phyloP scores from a whole-genome alignment of 2,329 filamentous ascomycete genomes.

The Alternaria metachromatica region DNA sequence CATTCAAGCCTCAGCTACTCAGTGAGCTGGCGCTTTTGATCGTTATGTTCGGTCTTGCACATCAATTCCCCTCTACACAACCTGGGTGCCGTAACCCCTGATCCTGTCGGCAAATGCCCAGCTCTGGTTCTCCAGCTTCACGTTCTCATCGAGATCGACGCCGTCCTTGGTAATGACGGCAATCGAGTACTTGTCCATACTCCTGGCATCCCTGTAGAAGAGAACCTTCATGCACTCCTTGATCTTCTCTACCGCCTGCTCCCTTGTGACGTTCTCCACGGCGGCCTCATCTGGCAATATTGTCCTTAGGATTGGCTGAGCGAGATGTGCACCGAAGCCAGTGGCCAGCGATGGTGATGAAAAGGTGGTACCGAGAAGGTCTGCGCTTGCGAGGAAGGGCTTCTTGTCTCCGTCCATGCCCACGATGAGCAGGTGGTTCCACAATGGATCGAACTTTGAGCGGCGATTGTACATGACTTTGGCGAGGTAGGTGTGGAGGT shows the following conservation, averaged over 20 bases:
- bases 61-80: slow-evolving; percentile 22
- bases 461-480: slow-evolving; percentile 97
- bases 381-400: slow-evolving; percentile 90
- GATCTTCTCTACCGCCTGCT: slow-evolving; percentile 79
- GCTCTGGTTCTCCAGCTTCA: slow-evolving; percentile 93
- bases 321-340: slow-evolving; percentile 90
- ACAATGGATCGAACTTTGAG: slow-evolving; percentile 94
- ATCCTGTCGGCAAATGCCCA: slow-evolving; percentile 98
- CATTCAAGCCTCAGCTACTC: slow-evolving; percentile 27
- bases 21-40: slow-evolving; percentile 3
- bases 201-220: slow-evolving; percentile 95
- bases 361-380: slow-evolving; percentile 93
- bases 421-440: slow-evolving; percentile 93
- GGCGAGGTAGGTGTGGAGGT: slow-evolving; percentile 93
- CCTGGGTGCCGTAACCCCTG: slow-evolving; percentile 90
- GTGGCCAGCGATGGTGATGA: slow-evolving; percentile 87
- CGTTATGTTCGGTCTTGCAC: not conserved
- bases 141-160: slow-evolving; percentile 82
- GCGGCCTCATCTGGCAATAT: slow-evolving; percentile 84
- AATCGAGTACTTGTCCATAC: slow-evolving; percentile 88
- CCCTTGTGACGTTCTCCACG: slow-evolving; percentile 72
- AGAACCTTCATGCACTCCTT: slow-evolving; percentile 98
- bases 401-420: slow-evolving; percentile 77
- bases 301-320: slow-evolving; percentile 87
- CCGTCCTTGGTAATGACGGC: slow-evolving; percentile 85